These are phyloP conservation scores for Linum tenue DNA, from an alignment of 345 rosid species.

Conservation along the genomic window DNA sequence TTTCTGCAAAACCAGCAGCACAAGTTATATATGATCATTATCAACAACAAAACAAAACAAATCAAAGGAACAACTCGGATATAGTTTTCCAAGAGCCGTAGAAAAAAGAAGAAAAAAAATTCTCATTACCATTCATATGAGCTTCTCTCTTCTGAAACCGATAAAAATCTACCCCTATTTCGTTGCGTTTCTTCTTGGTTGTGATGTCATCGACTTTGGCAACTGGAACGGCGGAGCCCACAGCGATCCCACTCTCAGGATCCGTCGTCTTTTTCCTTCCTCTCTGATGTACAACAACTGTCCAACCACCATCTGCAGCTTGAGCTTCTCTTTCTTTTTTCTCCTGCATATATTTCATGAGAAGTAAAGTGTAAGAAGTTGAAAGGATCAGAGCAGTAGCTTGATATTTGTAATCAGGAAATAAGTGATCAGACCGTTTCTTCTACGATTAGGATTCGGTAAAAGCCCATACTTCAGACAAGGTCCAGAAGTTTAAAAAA, in stretches of 20 bases:
- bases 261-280: conserved; percentile 93
- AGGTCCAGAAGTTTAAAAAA: not conserved
- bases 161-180: conserved; percentile 67
- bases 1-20: conserved; percentile 40
- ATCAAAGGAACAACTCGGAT: not conserved
- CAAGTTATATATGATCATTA: not conserved
- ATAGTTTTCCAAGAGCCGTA: not conserved
- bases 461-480: not conserved
- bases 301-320: conserved; percentile 94
- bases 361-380: not conserved
- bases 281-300: conserved; percentile 83
- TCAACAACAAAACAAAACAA: not conserved
- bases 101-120: conserved; percentile 2
- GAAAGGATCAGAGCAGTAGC: not conserved
- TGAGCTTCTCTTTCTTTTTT: conserved; percentile 67
- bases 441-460: too few relatives aligned
- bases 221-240: conserved; percentile 73
- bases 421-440: too few relatives aligned
- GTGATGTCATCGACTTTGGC: conserved; percentile 40
- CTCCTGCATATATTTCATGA: conserved; percentile 38
- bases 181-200: conserved; percentile 65
- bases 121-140: conserved; percentile 65
- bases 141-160: conserved; percentile 87
- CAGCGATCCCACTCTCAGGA: conserved; percentile 61
- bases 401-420: not conserved